A percentile compares a stretch with the other conserved stretches of the same genome.
Conservation (phyloP, 2,329 filamentous ascomycete genomes). For the Fusarium nodosum region DNA sequence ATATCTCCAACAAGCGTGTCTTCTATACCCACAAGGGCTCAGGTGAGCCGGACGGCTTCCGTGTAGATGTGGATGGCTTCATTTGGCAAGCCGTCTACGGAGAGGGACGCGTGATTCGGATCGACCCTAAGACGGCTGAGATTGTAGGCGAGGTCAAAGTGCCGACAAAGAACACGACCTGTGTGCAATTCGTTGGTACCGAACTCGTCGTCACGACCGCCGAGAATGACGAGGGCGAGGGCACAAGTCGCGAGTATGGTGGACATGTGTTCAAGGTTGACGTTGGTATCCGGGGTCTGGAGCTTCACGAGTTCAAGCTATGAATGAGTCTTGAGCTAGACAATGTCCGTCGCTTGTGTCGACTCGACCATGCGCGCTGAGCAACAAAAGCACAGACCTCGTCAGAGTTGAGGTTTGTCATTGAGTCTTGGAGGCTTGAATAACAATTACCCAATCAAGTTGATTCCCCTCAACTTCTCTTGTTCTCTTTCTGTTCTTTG, state of each 20-base stretch:
- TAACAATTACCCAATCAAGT: slow-evolving; percentile 17
- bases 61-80: slow-evolving; percentile 85
- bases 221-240: slow-evolving; percentile 73
- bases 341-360: not conserved
- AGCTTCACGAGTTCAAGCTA: slow-evolving; percentile 74
- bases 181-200: slow-evolving; percentile 81
- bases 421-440: slow-evolving; percentile 14
- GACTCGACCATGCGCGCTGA: slow-evolving; percentile 16
- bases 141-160: slow-evolving; percentile 81
- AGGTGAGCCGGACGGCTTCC: slow-evolving; percentile 85
- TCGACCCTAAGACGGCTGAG: slow-evolving; percentile 73
- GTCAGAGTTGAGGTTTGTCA: slow-evolving; percentile 19
- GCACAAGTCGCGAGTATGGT: slow-evolving; percentile 72
- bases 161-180: slow-evolving; percentile 85
- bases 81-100: slow-evolving; percentile 92
- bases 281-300: slow-evolving; percentile 77
- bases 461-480: slow-evolving; percentile 8
- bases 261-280: slow-evolving; percentile 83
- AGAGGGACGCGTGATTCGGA: slow-evolving; percentile 79
- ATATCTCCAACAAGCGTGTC: slow-evolving; percentile 75
- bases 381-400: slow-evolving; percentile 36
- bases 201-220: slow-evolving; percentile 85
- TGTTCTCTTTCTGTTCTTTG: slow-evolving; percentile 16
- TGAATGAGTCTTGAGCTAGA: slow-evolving; percentile 26
- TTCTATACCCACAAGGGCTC: slow-evolving; percentile 78